Evolutionary conservation across 2,329 filamentous ascomycete genomes (phyloP).

Genomic region (Nigrograna mackinnonii): DNA sequence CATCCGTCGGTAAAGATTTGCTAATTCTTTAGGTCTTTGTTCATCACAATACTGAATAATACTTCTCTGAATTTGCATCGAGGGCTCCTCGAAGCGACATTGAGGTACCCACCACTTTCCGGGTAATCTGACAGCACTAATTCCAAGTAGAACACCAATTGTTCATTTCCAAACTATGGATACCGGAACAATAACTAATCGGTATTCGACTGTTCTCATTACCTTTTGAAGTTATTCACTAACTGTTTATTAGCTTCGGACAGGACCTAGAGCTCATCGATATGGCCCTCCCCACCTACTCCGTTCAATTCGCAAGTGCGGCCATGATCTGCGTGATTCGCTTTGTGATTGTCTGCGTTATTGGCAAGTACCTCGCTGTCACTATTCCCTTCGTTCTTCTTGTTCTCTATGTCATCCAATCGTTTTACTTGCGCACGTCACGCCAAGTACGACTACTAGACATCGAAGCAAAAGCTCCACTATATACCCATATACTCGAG

Average conservation of each 20-base stretch:
- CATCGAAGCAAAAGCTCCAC: slow-evolving; percentile 51
- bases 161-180: slow-evolving; percentile 44
- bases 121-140: too few relatives aligned
- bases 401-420: slow-evolving; percentile 52
- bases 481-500: slow-evolving; percentile 55
- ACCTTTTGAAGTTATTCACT: not conserved
- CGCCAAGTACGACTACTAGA: slow-evolving; percentile 53
- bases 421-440: slow-evolving; percentile 48
- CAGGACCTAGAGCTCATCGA: slow-evolving; percentile 50
- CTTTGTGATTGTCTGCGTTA: slow-evolving; percentile 12
- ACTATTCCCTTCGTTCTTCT: slow-evolving; percentile 39
- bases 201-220: slow-evolving; percentile 6
- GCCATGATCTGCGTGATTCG: slow-evolving; percentile 13
- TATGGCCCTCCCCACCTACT: slow-evolving; percentile 33
- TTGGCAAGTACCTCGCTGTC: slow-evolving; percentile 15
- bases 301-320: slow-evolving; percentile 9
- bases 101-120: slow-evolving; percentile 6
- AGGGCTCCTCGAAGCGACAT: slow-evolving; percentile 9
- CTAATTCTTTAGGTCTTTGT: too few relatives aligned
- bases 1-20: too few relatives aligned
- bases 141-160: slow-evolving; percentile 19
- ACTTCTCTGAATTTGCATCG: too few relatives aligned
- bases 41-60: too few relatives aligned
- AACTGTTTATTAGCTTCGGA: slow-evolving; percentile 35
- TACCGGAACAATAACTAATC: slow-evolving; percentile 42